These are phyloP conservation scores for Asterophora parasitica DNA, from an alignment of 768 basidiomycete genomes.

Conservation along the genomic window DNA sequence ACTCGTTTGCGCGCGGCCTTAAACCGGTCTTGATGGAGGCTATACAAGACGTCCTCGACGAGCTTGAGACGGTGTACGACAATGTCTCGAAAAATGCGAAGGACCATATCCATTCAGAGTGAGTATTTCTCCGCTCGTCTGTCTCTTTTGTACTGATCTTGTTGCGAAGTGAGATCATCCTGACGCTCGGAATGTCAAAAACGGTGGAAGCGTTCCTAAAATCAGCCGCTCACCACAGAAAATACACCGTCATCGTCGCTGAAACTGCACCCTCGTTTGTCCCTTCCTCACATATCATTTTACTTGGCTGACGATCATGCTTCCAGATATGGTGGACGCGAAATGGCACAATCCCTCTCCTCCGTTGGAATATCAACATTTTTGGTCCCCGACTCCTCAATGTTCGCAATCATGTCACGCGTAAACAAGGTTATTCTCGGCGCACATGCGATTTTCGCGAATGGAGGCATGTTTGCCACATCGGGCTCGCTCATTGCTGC, in stretches of 20 bases:
- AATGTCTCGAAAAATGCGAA: slow-evolving; percentile 90
- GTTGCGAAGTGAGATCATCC: slow-evolving; percentile 73
- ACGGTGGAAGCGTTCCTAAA: slow-evolving; percentile 94
- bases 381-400: slow-evolving; percentile 92
- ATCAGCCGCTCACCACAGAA: slow-evolving; percentile 81
- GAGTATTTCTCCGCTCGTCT: slow-evolving; percentile 25
- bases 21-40: slow-evolving; percentile 97
- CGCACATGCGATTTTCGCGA: slow-evolving; percentile 93
- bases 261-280: slow-evolving; percentile 92
- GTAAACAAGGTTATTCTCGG: slow-evolving; percentile 96
- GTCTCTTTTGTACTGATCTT: slow-evolving; percentile 1
- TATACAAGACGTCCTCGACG: slow-evolving; percentile 93
- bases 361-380: slow-evolving; percentile 87
- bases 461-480: slow-evolving; percentile 92
- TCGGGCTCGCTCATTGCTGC: slow-evolving; percentile 83
- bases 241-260: slow-evolving; percentile 94
- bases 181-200: slow-evolving; percentile 90
- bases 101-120: slow-evolving; percentile 99
- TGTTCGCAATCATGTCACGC: slow-evolving; percentile 94
- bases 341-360: slow-evolving; percentile 80
- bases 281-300: slow-evolving; percentile 8
- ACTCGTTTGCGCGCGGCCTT: slow-evolving; percentile 69
- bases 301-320: slow-evolving; percentile 5
- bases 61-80: slow-evolving; percentile 93
- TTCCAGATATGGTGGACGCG: slow-evolving; percentile 74